These are phyloP conservation scores for Ilyonectria destructans DNA, from an alignment of 2,329 filamentous ascomycete species.

Conservation along the genomic window DNA sequence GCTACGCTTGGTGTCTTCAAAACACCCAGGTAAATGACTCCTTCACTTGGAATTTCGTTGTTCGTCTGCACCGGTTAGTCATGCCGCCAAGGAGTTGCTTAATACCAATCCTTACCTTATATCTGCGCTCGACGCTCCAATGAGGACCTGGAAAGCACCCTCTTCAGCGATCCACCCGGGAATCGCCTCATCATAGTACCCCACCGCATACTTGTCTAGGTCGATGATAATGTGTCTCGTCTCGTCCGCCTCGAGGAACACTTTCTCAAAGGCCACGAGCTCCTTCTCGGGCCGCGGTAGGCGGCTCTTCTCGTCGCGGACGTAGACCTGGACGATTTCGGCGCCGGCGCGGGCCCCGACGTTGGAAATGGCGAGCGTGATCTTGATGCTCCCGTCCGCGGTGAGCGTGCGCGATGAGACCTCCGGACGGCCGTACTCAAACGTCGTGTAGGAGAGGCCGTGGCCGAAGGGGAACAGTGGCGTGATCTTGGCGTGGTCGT, in stretches of 20 bases:
- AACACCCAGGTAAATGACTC: conserved; percentile 79
- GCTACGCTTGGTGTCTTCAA: conserved; percentile 49
- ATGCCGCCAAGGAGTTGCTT: background rate
- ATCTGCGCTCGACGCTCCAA: conserved; percentile 75
- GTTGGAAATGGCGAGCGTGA: conserved; percentile 68
- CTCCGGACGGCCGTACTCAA: conserved; percentile 74
- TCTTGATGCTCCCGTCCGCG: conserved; percentile 59
- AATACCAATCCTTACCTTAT: conserved; percentile 67
- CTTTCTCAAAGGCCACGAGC: conserved; percentile 79
- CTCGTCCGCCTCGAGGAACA: conserved; percentile 71
- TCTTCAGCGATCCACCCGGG: conserved; percentile 78
- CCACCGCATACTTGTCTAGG: conserved; percentile 67
- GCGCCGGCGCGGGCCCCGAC: conserved; percentile 70
- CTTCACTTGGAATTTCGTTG: conserved; percentile 70
- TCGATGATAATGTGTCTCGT: conserved; percentile 64
- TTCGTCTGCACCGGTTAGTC: conserved; percentile 57
- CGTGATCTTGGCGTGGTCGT: conserved; percentile 73
- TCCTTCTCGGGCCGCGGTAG: conserved; percentile 81
- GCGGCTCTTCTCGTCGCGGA: conserved; percentile 74
- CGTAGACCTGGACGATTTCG: conserved; percentile 79
- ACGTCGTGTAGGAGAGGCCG: conserved; percentile 81
- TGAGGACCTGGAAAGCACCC: conserved; percentile 72
- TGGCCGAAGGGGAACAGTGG: conserved; percentile 83
- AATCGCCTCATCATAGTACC: conserved; percentile 75
- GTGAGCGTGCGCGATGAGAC: conserved; percentile 62